Evolutionary conservation across 169 alveolate genomes (phyloP).

Genomic region (Cyclospora cayetanensis): DNA sequence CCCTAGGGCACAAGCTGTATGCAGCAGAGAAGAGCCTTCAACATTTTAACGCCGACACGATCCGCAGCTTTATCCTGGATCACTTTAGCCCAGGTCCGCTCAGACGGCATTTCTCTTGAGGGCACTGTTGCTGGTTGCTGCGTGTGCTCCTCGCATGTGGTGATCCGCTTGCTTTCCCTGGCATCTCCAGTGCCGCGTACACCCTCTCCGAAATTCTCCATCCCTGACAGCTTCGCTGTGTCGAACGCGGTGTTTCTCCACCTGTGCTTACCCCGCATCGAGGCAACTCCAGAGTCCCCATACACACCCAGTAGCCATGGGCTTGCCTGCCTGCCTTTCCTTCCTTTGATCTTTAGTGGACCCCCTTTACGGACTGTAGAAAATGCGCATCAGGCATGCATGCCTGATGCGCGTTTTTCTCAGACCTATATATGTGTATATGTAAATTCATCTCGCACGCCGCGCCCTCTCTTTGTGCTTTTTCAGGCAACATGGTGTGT

Average conservation of each 20-base stretch:
- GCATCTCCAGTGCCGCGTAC: too few species aligned
- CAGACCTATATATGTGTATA: background rate
- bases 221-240: too few species aligned
- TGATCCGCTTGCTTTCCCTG: too few species aligned
- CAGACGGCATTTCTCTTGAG: slow-evolving; percentile 80
- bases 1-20: slow-evolving; percentile 85
- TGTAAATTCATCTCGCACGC: background rate
- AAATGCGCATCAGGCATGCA: background rate
- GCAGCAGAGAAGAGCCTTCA: slow-evolving; percentile 66
- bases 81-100: slow-evolving; percentile 87
- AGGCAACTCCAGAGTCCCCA: too few species aligned
- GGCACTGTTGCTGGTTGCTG: too few species aligned
- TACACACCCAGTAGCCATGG: too few species aligned
- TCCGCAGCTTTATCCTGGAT: slow-evolving; percentile 85
- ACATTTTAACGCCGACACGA: slow-evolving; percentile 83
- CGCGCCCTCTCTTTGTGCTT: background rate
- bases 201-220: too few species aligned
- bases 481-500: slow-evolving; percentile 77
- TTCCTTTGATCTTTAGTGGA: background rate
- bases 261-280: too few species aligned
- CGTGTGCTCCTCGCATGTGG: too few species aligned
- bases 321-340: too few species aligned
- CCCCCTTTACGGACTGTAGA: background rate
- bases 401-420: background rate
- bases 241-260: too few species aligned